A percentile compares a stretch with the other conserved stretches of the same genome.
These are phyloP conservation scores for Hamamelis virginiana DNA, from an alignment of 164 flowering plant species.

Conservation along the genomic window DNA sequence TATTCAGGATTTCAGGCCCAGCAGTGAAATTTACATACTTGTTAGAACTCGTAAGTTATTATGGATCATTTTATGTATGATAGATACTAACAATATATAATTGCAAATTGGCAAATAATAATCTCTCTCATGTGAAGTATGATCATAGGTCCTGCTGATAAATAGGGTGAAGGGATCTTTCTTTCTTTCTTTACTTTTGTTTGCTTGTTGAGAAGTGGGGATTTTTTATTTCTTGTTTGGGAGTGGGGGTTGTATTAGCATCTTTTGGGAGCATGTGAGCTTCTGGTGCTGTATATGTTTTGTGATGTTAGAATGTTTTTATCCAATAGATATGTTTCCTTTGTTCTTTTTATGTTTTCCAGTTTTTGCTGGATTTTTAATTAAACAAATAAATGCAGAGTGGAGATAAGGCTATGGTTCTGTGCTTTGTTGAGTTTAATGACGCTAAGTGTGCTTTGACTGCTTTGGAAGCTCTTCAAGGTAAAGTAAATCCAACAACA, in stretches of 20 bases:
- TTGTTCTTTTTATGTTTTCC: neutral
- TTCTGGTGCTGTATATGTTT: too few species aligned
- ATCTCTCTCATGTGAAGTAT: neutral
- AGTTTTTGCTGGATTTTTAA: neutral
- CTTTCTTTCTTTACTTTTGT: neutral
- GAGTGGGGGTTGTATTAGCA: neutral
- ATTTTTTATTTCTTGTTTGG: too few species aligned
- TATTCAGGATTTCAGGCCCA: neutral
- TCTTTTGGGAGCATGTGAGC: neutral
- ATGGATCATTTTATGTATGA: neutral
- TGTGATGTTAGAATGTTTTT: neutral
- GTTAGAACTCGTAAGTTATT: too few species aligned
- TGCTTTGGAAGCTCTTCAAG: constrained; percentile 84
- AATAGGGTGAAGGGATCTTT: neutral
- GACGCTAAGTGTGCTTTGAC: constrained; percentile 70
- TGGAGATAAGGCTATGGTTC: constrained; percentile 66
- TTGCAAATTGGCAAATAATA: neutral
- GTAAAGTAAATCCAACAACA: constrained; percentile 23
- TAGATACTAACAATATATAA: neutral
- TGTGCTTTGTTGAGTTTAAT: constrained; percentile 80
- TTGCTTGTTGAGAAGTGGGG: neutral
- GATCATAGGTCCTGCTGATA: neutral
- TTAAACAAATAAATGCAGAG: constrained; percentile 36
- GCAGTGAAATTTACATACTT: too few species aligned
- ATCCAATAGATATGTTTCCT: neutral